Percentiles rank a stretch among this genome's conserved stretches.
Evolutionary conservation across 345 rosid species (phyloP).

Genomic region (Linum trigynum): DNA sequence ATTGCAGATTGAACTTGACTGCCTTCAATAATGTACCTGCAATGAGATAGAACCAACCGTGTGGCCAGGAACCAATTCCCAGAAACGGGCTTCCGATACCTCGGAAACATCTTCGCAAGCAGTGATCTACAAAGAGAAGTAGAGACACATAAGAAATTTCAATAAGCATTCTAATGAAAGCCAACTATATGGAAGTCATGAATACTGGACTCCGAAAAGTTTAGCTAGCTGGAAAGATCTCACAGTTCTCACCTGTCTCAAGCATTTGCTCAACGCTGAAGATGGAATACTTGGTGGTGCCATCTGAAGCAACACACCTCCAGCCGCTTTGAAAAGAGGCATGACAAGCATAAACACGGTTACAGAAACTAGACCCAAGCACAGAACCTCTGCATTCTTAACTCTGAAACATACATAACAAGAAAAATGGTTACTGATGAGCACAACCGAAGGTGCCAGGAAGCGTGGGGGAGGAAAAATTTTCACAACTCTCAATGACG

Average conservation of each 20-base stretch:
- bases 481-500: too few relatives aligned
- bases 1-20: too few relatives aligned
- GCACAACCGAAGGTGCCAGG: neutral
- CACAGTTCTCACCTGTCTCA: constrained; percentile 57
- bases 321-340: constrained; percentile 79
- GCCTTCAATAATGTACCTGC: constrained; percentile 32
- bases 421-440: constrained; percentile 10
- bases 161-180: too few relatives aligned
- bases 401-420: constrained; percentile 38
- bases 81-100: constrained; percentile 73
- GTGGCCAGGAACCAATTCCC: constrained; percentile 96
- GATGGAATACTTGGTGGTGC: constrained; percentile 80
- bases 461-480: neutral
- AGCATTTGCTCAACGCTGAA: constrained; percentile 83
- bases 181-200: too few relatives aligned
- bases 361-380: constrained; percentile 80
- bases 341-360: constrained; percentile 76
- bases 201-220: neutral
- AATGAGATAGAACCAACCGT: constrained; percentile 70
- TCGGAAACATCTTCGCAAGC: constrained; percentile 67
- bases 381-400: constrained; percentile 84
- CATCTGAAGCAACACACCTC: constrained; percentile 84
- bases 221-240: neutral
- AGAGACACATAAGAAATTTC: neutral
- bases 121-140: constrained; percentile 36